phyloP scores from a whole-genome alignment of 1,284 basidiomycete species.

The Veloboletus limbatus region DNA sequence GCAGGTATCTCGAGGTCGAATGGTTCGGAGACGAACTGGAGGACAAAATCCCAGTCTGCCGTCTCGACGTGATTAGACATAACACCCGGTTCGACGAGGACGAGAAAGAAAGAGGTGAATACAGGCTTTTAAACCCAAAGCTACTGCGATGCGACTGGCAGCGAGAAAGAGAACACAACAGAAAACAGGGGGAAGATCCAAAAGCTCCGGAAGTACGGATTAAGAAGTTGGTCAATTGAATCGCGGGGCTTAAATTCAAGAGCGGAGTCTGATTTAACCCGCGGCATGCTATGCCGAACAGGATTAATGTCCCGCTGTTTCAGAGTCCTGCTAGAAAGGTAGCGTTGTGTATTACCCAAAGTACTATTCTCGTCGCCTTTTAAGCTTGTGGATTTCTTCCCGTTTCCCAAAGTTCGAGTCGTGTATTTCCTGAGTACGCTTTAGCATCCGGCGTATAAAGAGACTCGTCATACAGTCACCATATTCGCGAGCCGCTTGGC shows the following conservation, averaged over 20 bases:
- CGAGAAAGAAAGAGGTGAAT: not conserved
- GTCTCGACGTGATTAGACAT: slow-evolving; percentile 40
- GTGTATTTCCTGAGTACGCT: slow-evolving; percentile 70
- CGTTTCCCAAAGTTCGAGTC: slow-evolving; percentile 89
- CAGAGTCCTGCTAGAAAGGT: not conserved
- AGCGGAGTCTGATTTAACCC: slow-evolving; percentile 19
- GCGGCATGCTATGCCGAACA: slow-evolving; percentile 19
- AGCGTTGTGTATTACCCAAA: not conserved
- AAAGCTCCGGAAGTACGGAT: slow-evolving; percentile 4
- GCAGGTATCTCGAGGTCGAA: slow-evolving; percentile 40
- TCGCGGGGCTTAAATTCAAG: slow-evolving; percentile 20
- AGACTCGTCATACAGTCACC: slow-evolving; percentile 51
- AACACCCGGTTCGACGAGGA: not conserved
- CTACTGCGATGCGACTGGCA: not conserved
- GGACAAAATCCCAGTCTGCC: slow-evolving; percentile 58
- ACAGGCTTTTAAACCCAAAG: not conserved
- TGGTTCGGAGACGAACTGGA: slow-evolving; percentile 62
- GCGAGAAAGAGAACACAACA: slow-evolving; percentile 1
- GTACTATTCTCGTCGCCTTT: slow-evolving; percentile 35
- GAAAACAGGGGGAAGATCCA: slow-evolving; percentile 22
- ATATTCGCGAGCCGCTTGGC: slow-evolving; percentile 94
- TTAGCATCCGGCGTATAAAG: slow-evolving; percentile 10
- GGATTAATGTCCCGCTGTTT: not conserved
- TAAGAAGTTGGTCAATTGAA: slow-evolving; percentile 7
- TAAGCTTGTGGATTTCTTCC: slow-evolving; percentile 76